Evolutionary conservation across 2,329 filamentous ascomycete species (phyloP), one percentile per base, ranked within the genome.

Genomic region (Phialophora expanda): DNA sequence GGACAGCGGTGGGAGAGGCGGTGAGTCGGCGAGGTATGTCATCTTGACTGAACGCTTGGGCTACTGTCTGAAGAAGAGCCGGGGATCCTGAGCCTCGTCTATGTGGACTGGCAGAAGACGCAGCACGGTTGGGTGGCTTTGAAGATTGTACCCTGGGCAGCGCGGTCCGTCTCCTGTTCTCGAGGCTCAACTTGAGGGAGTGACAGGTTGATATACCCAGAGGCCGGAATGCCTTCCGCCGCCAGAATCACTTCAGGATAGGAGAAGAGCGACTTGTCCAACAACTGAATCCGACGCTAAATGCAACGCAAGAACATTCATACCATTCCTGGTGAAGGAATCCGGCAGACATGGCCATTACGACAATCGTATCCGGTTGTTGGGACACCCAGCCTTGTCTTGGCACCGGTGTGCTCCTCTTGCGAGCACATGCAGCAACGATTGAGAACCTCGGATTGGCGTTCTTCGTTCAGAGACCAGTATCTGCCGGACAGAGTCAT

Each of bases 1-100:
- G 68, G 79, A 65, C 41, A 78, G 78, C 53, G 78, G 76, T 57
- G 75, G 73, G 59, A 74, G 74, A 54, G 74, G 65, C 28, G 67
- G 71, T 17, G 65, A 62, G 56, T 71, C 70, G 34, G 57, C n/a
- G 28, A 70, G 61, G 55, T 66, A 67, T 11, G 66, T 34, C 66
- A 69, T 70, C n/a, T 14, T 65, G 28, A n/a, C 38, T 20, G 38
- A 44, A 44, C 20, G 38, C 38, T 44, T 44, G 38, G 7, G 38
- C 38, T n/a, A 44, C 38, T 4, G 38, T 41, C 17, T 44, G 38
- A 44, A 44, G 17, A 44, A 20, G 17, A 44, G 38, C 2, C 17
- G 7, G 17, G 5, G 17, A 4, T n/a, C 5, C 6, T n/a, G 5
- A n/a, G 38, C 17, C 38, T 44, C 6, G 38, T 20, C 14, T n/a